Evolutionary conservation across 176 grass and related monocot genomes (phyloP), one percentile per base, ranked within the genome.

Genomic region (Carex parvula): DNA sequence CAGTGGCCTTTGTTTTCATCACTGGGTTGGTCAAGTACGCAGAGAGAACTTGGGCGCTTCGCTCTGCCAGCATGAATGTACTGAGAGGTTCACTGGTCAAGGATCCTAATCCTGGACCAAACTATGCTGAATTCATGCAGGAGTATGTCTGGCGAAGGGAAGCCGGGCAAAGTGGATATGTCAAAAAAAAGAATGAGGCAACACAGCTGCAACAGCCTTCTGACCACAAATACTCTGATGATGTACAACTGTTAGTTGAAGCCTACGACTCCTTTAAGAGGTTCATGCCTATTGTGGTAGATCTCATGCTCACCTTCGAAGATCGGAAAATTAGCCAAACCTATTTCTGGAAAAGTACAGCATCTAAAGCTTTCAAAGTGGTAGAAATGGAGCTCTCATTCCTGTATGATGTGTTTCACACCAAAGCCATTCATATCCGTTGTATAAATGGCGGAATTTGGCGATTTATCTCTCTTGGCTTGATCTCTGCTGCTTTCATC

Each of bases 301-400:
- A 87, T 53, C 79, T 74, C n/a, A 83, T 87, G 79, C 78, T 87
- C 63, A 87, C 66, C 39, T 74, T 75, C 66, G 17, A 55, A n/a
- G 80, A 84, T 2, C 69, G 81, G 0, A 44, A 22, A 15, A 29
- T 54, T 32, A 64, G 68, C 33, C 58, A 86, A 14, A 24, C 3
- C 17, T 79, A 32, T 44, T 84, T 84, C 41, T 13, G 13, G 8
- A 1, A 14, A 1, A 0, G 2, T 8, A 4, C 58, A 0, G 39
- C 3, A 6, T 2, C 0, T 2, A 35, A 46, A 26, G 80, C 84
- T 3, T 91, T 83, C 21, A 84, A 81, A 70, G 0, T 86, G 32
- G 58, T 35, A 0, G 90, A 91, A 82, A 84, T 91, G 10, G 84
- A 91, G 84, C 90, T 91, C 18, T 89, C 87, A 0, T 80, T 91